phyloP scores from a whole-genome alignment of 1,139 yeast species.

The Geotrichum candidum region DNA sequence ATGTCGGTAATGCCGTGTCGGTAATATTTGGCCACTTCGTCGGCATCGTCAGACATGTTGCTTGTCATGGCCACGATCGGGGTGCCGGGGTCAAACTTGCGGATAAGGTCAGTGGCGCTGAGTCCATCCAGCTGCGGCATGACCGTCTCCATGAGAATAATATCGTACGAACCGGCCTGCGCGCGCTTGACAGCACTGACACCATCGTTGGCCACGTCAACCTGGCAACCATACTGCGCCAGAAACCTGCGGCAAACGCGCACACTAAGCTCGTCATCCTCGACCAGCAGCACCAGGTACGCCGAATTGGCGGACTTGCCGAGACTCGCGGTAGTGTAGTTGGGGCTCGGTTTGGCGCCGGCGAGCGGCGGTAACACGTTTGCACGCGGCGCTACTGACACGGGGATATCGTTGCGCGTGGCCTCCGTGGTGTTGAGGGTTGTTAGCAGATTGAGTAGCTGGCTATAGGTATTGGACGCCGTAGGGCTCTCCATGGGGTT shows the following conservation, averaged over 20 bases:
- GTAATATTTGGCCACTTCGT: constrained; percentile 40
- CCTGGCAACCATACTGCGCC: constrained; percentile 84
- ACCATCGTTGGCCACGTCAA: constrained; percentile 90
- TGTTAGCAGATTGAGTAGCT: constrained; percentile 9
- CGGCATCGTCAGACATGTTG: constrained; percentile 34
- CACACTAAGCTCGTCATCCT: constrained; percentile 80
- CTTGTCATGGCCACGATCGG: constrained; percentile 96
- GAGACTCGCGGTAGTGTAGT: neutral
- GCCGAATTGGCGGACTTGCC: neutral
- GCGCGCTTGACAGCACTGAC: constrained; percentile 77
- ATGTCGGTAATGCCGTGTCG: constrained; percentile 91
- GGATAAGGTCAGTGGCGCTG: constrained; percentile 78
- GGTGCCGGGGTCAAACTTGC: constrained; percentile 68
- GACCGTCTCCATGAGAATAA: constrained; percentile 87
- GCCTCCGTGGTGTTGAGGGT: constrained; percentile 10
- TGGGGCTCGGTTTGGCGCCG: neutral
- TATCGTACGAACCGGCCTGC: constrained; percentile 58
- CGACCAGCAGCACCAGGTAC: constrained; percentile 58
- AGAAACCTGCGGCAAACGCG: constrained; percentile 50
- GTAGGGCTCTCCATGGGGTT: constrained; percentile 4
- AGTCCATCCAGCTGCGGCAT: constrained; percentile 96
- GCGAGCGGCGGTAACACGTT: constrained; percentile 1
- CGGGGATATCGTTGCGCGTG: constrained; percentile 14
- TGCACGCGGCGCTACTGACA: neutral
- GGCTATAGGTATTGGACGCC: neutral